These are phyloP conservation scores for Colletotrichum tofieldiae DNA, from an alignment of 2,329 filamentous ascomycete genomes.

Conservation along the genomic window DNA sequence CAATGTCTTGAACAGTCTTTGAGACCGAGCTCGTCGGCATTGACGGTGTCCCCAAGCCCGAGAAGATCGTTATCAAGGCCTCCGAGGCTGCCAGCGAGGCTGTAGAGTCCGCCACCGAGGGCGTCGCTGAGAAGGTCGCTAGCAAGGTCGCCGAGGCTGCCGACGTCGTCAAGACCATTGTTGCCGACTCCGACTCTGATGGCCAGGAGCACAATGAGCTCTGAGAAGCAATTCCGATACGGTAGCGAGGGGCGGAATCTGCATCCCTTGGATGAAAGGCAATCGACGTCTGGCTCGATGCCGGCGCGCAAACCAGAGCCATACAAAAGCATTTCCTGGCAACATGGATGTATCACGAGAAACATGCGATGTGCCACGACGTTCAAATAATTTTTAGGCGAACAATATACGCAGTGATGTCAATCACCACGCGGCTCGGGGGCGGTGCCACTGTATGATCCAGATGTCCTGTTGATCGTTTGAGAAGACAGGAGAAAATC, in stretches of 20 bases:
- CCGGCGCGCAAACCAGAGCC: neutral
- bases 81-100: conserved; percentile 50
- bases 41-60: conserved; percentile 75
- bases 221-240: conserved; percentile 49
- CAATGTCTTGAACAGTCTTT: conserved; percentile 72
- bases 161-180: conserved; percentile 66
- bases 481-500: neutral
- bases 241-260: neutral
- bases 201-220: conserved; percentile 74
- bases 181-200: conserved; percentile 68
- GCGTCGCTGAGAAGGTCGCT: conserved; percentile 63
- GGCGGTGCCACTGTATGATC: neutral
- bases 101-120: conserved; percentile 54
- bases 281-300: neutral
- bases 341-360: conserved; percentile 25
- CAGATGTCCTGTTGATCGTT: neutral
- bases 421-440: neutral
- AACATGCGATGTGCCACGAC: conserved; percentile 30
- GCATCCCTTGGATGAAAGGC: conserved; percentile 15
- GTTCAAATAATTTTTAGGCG: conserved; percentile 26
- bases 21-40: conserved; percentile 93
- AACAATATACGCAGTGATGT: conserved; percentile 11
- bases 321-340: conserved; percentile 19
- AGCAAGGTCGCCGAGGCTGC: conserved; percentile 63
- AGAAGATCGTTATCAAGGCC: conserved; percentile 61